Base-by-base conservation (phyloP, 768 basidiomycete genomes). In the Tylopilus plumbeoviolaceoides region DNA sequence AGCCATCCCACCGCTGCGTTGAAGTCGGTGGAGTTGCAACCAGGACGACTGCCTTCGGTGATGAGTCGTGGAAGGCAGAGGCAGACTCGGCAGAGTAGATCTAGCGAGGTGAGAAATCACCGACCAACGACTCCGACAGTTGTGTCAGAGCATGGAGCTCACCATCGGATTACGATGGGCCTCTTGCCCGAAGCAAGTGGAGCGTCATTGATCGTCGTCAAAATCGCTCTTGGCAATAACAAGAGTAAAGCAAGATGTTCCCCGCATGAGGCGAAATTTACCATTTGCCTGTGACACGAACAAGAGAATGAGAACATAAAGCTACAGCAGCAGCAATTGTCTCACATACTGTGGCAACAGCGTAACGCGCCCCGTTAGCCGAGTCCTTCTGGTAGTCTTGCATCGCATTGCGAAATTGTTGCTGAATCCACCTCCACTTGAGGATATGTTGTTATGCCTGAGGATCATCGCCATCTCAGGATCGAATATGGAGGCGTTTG, bases 11-110 rank as follows among this genome's bases (percentile, higher is more conserved):
- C n/a, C 7, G 36, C 3, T 10, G n/a, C 36, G 36, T 10, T 38
- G 36, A 8, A 38, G 36, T n/a, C n/a, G 6, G n/a, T 5, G 3
- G 36, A 18, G 10, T n/a, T 15, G 6, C n/a, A 38, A 2, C 78
- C 77, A 4, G 65, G 70, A 52, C 78, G 79, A 2, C 63, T 64
- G 3, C 80, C 80, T 5, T 61, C 59, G 1, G 70, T 75, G 48
- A 81, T 78, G n/a, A n/a, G 51, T 81, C 80, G 51, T 79, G 68
- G 59, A 57, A 50, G 7, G 47, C 44, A 0, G 2, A 1, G 20
- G 38, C 30, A 28, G 56, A 57, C 27, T 57, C 27, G 7, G 47
- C 0, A 7, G 55, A 57, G 9, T 57, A 56, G 8, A 56, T 56
- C 55, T 56, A 42, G n/a, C 1, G 10, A 14, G 20, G 7, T 3